Evolutionary conservation across 345 rosid genomes (phyloP).

Genomic region (Hibiscus tridactylites): DNA sequence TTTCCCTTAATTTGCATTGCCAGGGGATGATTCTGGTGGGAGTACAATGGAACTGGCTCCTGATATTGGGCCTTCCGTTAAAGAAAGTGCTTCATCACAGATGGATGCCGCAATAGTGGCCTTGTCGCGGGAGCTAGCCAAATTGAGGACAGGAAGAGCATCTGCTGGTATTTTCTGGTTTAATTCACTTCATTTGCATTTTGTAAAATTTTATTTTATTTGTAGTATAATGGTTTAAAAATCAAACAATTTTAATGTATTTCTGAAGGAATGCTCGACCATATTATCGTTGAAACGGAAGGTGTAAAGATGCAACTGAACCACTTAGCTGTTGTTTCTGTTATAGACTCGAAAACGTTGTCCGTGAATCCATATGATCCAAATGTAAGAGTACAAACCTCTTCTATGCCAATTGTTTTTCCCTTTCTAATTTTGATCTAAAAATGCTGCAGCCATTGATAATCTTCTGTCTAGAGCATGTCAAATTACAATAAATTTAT

Average conservation of each 20-base stretch:
- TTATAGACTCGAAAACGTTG: slow-evolving; percentile 77
- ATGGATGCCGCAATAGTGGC: slow-evolving; percentile 92
- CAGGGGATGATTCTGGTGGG: slow-evolving; percentile 64
- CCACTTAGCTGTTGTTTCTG: slow-evolving; percentile 84
- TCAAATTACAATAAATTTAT: neutral
- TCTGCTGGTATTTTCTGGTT: slow-evolving; percentile 42
- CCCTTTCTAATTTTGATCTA: neutral
- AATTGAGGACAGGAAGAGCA: slow-evolving; percentile 85
- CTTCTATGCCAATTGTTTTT: neutral
- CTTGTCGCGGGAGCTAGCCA: slow-evolving; percentile 62
- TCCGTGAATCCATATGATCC: slow-evolving; percentile 93
- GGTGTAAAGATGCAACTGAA: slow-evolving; percentile 72
- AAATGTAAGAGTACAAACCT: slow-evolving; percentile 34
- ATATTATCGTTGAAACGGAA: slow-evolving; percentile 69
- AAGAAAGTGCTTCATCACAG: slow-evolving; percentile 54
- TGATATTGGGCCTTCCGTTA: slow-evolving; percentile 66
- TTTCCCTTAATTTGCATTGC: slow-evolving; percentile 5
- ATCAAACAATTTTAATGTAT: neutral
- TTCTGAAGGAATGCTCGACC: slow-evolving; percentile 86
- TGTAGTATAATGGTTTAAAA: slow-evolving; percentile 6
- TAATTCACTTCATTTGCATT: neutral
- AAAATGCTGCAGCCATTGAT: neutral
- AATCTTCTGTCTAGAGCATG: neutral
- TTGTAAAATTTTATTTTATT: neutral
- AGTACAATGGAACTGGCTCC: slow-evolving; percentile 38